Evolutionary conservation across 805 yeast species (phyloP).

Genomic region (Kodamaea lidongshanica): DNA sequence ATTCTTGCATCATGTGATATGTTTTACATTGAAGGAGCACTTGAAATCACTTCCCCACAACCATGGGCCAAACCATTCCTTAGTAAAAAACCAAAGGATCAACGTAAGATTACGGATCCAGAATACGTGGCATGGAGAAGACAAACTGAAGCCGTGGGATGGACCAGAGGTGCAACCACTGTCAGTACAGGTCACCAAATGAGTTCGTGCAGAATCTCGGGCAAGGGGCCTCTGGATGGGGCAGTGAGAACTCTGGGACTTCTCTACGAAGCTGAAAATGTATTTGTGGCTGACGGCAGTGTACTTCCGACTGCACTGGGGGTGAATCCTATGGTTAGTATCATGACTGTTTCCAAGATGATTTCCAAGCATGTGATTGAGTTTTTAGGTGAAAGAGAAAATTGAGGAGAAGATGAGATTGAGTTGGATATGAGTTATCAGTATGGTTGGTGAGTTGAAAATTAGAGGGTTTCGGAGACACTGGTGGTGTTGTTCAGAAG

Average conservation of each 20-base stretch:
- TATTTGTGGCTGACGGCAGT: constrained; percentile 25
- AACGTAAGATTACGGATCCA: constrained; percentile 34
- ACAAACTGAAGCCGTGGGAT: constrained; percentile 20
- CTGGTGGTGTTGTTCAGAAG: no score
- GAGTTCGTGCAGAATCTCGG: constrained; percentile 23
- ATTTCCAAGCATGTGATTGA: no score
- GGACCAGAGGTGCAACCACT: no score
- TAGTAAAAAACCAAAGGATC: constrained; percentile 27
- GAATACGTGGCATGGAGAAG: constrained; percentile 38
- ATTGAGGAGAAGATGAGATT: no score
- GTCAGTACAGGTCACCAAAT: no score
- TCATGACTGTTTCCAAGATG: constrained; percentile 20
- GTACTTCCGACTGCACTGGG: constrained; percentile 26
- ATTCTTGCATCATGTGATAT: constrained; percentile 37
- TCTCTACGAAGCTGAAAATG: constrained; percentile 20
- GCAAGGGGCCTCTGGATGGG: constrained; percentile 21
- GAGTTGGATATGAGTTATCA: no score
- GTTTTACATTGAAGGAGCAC: constrained; percentile 44
- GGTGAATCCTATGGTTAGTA: constrained; percentile 23
- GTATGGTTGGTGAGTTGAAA: no score
- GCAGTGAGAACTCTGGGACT: constrained; percentile 22
- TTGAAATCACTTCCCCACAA: constrained; percentile 34
- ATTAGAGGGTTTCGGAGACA: no score
- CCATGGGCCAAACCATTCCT: constrained; percentile 32
- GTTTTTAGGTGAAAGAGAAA: no score